Evolutionary conservation across 495 filamentous ascomycete genomes (phyloP).

Genomic region (Hypoxylon lienhwacheense): DNA sequence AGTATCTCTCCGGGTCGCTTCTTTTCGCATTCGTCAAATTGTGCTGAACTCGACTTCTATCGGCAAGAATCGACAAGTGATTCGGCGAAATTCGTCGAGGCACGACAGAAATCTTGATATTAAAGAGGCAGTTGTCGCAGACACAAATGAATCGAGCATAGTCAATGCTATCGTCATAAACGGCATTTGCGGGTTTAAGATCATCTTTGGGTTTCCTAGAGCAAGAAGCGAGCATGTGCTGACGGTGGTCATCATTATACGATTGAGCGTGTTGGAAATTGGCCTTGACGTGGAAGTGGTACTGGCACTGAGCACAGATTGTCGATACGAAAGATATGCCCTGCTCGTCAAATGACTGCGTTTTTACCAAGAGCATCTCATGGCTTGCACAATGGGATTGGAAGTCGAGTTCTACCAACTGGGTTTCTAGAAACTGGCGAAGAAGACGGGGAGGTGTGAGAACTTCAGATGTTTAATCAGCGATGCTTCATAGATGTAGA

Average conservation of each 20-base stretch:
- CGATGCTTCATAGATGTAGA: background rate
- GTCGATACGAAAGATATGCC: slow-evolving; percentile 22
- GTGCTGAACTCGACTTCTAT: slow-evolving; percentile 55
- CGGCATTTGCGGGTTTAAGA: background rate
- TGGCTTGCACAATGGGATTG: slow-evolving; percentile 20
- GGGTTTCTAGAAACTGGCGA: slow-evolving; percentile 25
- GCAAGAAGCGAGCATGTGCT: slow-evolving; percentile 34
- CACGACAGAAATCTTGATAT: slow-evolving; percentile 57
- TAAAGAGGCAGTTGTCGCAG: slow-evolving; percentile 54
- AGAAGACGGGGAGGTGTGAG: slow-evolving; percentile 31
- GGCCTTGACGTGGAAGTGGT: slow-evolving; percentile 33
- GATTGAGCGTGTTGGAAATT: slow-evolving; percentile 1
- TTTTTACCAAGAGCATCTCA: slow-evolving; percentile 28
- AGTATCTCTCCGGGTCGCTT: slow-evolving; percentile 61
- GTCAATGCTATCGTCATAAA: slow-evolving; percentile 15
- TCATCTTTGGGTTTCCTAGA: slow-evolving; percentile 1
- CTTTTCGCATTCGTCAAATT: slow-evolving; percentile 57
- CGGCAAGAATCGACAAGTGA: slow-evolving; percentile 56
- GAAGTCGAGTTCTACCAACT: slow-evolving; percentile 12
- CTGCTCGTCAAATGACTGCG: slow-evolving; percentile 15
- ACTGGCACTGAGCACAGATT: slow-evolving; percentile 26
- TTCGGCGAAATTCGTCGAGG: slow-evolving; percentile 41
- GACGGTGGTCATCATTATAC: slow-evolving; percentile 21
- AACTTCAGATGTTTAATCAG: slow-evolving; percentile 14
- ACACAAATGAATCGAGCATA: slow-evolving; percentile 61